Conservation (phyloP, 2,329 filamentous ascomycete genomes). For the Sclerotinia sclerotiorum region DNA sequence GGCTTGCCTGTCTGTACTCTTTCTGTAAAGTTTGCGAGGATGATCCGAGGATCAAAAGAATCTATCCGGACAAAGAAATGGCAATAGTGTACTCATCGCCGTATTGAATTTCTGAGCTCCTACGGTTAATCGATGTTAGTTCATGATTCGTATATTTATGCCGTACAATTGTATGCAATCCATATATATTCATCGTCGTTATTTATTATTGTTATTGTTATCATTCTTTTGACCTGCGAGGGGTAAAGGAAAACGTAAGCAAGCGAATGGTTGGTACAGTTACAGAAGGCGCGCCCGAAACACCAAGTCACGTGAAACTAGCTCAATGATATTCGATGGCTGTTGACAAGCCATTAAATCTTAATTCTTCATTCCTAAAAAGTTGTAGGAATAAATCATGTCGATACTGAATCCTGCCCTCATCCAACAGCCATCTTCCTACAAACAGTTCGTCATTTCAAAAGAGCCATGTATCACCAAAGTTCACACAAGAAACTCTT, state of each 20-base stretch:
- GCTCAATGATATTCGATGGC: background rate
- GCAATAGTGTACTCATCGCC: background rate
- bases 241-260: background rate
- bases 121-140: background rate
- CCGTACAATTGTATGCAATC: background rate
- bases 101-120: background rate
- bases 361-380: background rate
- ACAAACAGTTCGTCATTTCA: background rate
- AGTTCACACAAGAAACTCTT: constrained; percentile 4
- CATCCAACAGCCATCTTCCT: background rate
- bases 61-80: constrained; percentile 12
- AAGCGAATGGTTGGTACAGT: constrained; percentile 19
- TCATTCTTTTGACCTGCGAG: background rate
- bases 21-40: constrained; percentile 2
- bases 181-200: background rate
- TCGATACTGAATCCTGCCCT: background rate
- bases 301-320: constrained; percentile 21
- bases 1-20: background rate
- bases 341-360: no score
- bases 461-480: constrained; percentile 2
- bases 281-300: constrained; percentile 19
- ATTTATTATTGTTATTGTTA: no score
- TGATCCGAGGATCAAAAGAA: background rate
- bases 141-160: background rate
- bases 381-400: background rate